Base-by-base conservation (phyloP, 2,329 filamentous ascomycete genomes). In the Hymenoscyphus linearis region DNA sequence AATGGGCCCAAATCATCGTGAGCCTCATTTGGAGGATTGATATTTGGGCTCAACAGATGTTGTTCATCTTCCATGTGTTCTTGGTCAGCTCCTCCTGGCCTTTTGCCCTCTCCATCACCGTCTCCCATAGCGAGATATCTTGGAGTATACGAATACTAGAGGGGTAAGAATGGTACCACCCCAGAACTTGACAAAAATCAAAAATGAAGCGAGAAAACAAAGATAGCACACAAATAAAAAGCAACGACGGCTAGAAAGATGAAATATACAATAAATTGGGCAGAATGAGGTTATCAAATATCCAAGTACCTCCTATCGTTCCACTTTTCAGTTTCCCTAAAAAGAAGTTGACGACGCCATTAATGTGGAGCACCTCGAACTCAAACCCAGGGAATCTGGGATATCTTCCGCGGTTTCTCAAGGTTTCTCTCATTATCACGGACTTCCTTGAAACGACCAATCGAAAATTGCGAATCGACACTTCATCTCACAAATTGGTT, bases 21-120 rank as follows among this genome's bases (percentile, higher is more conserved):
- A n/a, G 16, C 52, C 18, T 36, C 52, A 47, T 47, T n/a, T 47
- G 12, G 40, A 22, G 40, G 40, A 61, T 53, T n/a, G 53, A 47
- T 52, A 36, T 27, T 63, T 53, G 47, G 25, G 54, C 52, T 59
- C 57, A 54, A 52, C 10, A 47, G 22, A 47, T 47, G 40, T 47
- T 47, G 40, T 9, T 47, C 40, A 18, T 47, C 40, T 13, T 18
- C 40, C 40, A 47, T 22, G 12, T 47, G 40, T 22, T 47, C n/a
- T 22, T 47, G n/a, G 18, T 22, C n/a, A 9, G 40, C 10, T 4
- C 40, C 40, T 47, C 40, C 40, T 16, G 40, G 18, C 40, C 6
- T 22, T 25, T 25, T 18, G 6, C n/a, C 40, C 10, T 47, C 40
- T 25, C 18, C 40, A 22, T 47, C 40, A 12, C 40, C 40, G 18